Conservation (phyloP, 192 early-diverging fungal genomes). For the Umbelopsis sp. region DNA sequence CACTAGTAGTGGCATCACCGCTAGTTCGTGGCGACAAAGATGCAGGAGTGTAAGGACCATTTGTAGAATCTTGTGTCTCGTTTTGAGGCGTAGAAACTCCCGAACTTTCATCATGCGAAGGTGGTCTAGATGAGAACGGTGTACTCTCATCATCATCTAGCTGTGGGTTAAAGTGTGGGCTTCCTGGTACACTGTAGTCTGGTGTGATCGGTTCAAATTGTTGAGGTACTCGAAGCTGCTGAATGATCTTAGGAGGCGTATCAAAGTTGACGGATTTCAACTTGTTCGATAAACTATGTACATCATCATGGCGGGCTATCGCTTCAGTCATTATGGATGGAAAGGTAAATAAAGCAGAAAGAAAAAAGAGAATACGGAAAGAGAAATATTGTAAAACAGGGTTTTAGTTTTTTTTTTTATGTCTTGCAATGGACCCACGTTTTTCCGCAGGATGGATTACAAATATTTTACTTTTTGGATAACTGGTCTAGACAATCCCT, state of each 20-base stretch:
- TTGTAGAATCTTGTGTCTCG: not conserved
- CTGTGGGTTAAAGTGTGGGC: slow-evolving; percentile 21
- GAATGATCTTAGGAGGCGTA: slow-evolving; percentile 36
- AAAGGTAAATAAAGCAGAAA: not conserved
- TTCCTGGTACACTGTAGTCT: slow-evolving; percentile 33
- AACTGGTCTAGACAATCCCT: not conserved
- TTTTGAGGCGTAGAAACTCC: slow-evolving; percentile 4
- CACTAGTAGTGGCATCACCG: slow-evolving; percentile 11
- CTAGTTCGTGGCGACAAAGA: slow-evolving; percentile 36
- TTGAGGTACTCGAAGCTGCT: slow-evolving; percentile 21
- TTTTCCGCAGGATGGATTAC: slow-evolving; percentile 18
- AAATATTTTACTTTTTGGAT: not conserved
- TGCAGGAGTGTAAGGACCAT: slow-evolving; percentile 31
- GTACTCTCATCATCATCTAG: not conserved
- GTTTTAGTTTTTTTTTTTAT: not conserved
- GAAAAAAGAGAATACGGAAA: not conserved
- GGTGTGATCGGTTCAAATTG: slow-evolving; percentile 39
- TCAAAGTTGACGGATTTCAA: slow-evolving; percentile 31
- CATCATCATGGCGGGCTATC: not conserved
- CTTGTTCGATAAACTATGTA: slow-evolving; percentile 20
- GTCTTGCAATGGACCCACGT: slow-evolving; percentile 13
- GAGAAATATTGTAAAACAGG: not conserved
- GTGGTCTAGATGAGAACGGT: slow-evolving; percentile 9
- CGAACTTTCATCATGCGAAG: slow-evolving; percentile 6
- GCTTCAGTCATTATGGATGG: not conserved